Percentiles rank a stretch among this genome's conserved stretches.
phyloP scores from a whole-genome alignment of 140 eudicot genomes.

The Ambrosia hybrid region DNA sequence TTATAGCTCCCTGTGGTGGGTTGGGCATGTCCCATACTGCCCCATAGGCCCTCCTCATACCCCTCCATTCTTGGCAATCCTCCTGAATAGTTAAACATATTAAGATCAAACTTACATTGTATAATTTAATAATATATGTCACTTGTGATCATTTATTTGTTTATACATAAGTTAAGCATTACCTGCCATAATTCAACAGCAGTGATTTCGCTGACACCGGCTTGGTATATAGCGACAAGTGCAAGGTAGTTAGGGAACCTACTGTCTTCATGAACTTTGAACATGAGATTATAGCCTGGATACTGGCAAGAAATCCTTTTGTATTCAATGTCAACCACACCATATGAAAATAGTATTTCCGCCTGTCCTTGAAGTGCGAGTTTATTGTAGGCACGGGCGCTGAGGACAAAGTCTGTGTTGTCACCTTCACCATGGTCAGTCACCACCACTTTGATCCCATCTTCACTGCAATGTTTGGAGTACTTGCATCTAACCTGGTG shows the following conservation, averaged over 20 bases:
- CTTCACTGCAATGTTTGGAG: slow-evolving; percentile 59
- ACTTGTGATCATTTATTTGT: neutral
- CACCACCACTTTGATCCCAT: slow-evolving; percentile 69
- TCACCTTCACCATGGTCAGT: slow-evolving; percentile 87
- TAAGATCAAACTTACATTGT: neutral
- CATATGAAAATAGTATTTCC: slow-evolving; percentile 45
- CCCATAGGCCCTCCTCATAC: slow-evolving; percentile 74
- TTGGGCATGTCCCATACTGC: slow-evolving; percentile 75
- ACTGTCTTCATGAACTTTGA: slow-evolving; percentile 80
- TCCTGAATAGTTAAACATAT: slow-evolving; percentile 42
- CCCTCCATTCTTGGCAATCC: slow-evolving; percentile 78
- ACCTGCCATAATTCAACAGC: slow-evolving; percentile 80
- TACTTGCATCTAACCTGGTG: slow-evolving; percentile 82
- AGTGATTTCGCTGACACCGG: slow-evolving; percentile 61
- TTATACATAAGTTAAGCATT: neutral
- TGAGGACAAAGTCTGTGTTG: slow-evolving; percentile 71
- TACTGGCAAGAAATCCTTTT: slow-evolving; percentile 62
- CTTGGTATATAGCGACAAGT: slow-evolving; percentile 59
- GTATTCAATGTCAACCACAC: slow-evolving; percentile 79
- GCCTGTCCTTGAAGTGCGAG: slow-evolving; percentile 66
- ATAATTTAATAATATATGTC: neutral
- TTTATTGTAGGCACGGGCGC: slow-evolving; percentile 56
- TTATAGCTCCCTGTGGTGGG: slow-evolving; percentile 58
- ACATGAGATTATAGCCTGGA: slow-evolving; percentile 51
- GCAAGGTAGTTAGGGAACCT: slow-evolving; percentile 71